Evolutionary conservation across 1,139 yeast species (phyloP), one percentile per base, ranked within the genome.

Genomic region (Saccharomyces pastorianus): DNA sequence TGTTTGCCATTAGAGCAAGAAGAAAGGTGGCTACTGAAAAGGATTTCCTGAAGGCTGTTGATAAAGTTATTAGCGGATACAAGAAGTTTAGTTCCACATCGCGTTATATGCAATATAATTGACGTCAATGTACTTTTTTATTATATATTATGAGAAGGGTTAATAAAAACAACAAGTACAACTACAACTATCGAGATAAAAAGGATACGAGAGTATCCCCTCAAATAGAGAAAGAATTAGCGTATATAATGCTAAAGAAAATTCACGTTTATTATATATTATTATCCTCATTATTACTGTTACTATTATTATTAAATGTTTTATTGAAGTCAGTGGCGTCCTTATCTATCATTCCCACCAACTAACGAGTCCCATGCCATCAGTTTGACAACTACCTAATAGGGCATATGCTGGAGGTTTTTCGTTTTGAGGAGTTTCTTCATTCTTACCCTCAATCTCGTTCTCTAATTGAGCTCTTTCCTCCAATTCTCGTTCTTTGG

Each of bases 1-100:
- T 93, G 99, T 93, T 90, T 78, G 99, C 99, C 52, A 93, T 93
- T 57, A 84, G 99, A 68, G 96, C 98, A 17, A 84, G 99, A 73
- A 83, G 98, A 76, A 93, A 93, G 79, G 96, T 93, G 54, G 98
- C 99, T 46, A 86, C 93, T 51, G 99, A 93, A 72, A 93, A 93
- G 78, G 99, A 93, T 73, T 93, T 93, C 78, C 78, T 93, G 66
- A 89, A 93, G 65, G 96, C 99, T 32, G 99, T 93, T 53, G 98
- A 95, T 65, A 93, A 93, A 79, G 99, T 93, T 59, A 93, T 93
- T 69, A 93, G 91, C 79, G 98, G 99, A 66, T 93, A 95, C 76
- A 84, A 91, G 84, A 93, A 93, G 79, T 93, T 93, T 78, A 86
- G 96, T 74, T 87, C 96, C 51, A 93, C 99, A 46, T 87, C 96